A percentile compares a stretch with the other conserved stretches of the same genome.
These are phyloP conservation scores for Blumeria hordei DNA, from an alignment of 2,329 filamentous ascomycete species.

Conservation along the genomic window DNA sequence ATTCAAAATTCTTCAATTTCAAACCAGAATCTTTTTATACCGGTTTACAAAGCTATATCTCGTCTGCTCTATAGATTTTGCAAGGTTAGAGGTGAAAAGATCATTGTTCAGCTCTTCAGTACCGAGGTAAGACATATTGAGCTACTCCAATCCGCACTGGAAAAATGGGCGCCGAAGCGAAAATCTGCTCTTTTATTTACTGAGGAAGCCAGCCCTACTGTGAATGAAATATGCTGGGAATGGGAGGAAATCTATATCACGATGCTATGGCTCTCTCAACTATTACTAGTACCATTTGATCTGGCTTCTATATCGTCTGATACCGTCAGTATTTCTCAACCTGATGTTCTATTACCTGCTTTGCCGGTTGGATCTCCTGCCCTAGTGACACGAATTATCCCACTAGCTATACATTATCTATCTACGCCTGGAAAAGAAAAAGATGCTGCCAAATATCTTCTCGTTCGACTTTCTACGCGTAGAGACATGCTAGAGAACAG, in stretches of 20 bases:
- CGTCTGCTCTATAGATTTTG: slow-evolving; percentile 71
- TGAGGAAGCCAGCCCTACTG: neutral
- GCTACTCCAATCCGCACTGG: slow-evolving; percentile 50
- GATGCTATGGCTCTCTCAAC: slow-evolving; percentile 66
- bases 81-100: slow-evolving; percentile 83
- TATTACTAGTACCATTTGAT: slow-evolving; percentile 74
- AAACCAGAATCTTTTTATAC: slow-evolving; percentile 8
- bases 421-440: slow-evolving; percentile 62
- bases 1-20: slow-evolving; percentile 16
- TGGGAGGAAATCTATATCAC: slow-evolving; percentile 86
- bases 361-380: slow-evolving; percentile 39
- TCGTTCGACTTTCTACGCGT: slow-evolving; percentile 62
- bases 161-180: slow-evolving; percentile 19
- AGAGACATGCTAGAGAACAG: slow-evolving; percentile 68
- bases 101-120: slow-evolving; percentile 72
- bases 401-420: slow-evolving; percentile 47
- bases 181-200: neutral
- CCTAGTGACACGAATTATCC: slow-evolving; percentile 45
- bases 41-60: slow-evolving; percentile 37
- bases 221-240: slow-evolving; percentile 20
- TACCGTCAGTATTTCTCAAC: slow-evolving; percentile 21
- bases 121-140: slow-evolving; percentile 77
- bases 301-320: slow-evolving; percentile 57
- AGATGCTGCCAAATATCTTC: slow-evolving; percentile 60
- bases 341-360: slow-evolving; percentile 22